These are phyloP conservation scores for Earliella scabrosa DNA, from an alignment of 1,284 basidiomycete species.

Conservation along the genomic window DNA sequence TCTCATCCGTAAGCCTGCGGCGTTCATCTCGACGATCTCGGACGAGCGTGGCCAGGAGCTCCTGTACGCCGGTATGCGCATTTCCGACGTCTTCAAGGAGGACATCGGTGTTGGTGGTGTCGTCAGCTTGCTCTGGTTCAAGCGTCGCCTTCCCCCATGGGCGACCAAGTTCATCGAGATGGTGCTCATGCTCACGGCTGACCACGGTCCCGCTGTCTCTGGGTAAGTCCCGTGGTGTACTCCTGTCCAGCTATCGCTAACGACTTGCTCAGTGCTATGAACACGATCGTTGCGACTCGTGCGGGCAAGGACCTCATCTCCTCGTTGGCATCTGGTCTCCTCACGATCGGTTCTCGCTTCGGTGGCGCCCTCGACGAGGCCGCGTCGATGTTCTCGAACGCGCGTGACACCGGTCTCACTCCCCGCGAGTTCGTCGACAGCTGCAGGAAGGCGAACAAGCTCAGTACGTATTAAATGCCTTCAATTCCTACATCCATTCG, in stretches of 20 bases:
- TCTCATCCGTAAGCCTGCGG: conserved; percentile 97
- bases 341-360: conserved; percentile 98
- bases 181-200: conserved; percentile 98
- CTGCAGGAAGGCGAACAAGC: conserved; percentile 94
- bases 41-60: conserved; percentile 99
- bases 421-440: conserved; percentile 98
- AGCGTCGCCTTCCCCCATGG: conserved; percentile 85
- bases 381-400: conserved; percentile 93
- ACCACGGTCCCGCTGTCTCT: conserved; percentile 97
- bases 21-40: conserved; percentile 99
- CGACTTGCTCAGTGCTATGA: conserved; percentile 83
- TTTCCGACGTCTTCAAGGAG: conserved; percentile 98
- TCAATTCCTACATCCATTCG: neutral
- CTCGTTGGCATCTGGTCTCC: conserved; percentile 92
- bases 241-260: neutral
- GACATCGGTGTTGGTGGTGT: conserved; percentile 98
- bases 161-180: conserved; percentile 99
- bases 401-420: conserved; percentile 89
- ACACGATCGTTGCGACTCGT: conserved; percentile 98
- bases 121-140: conserved; percentile 97
- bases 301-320: conserved; percentile 99
- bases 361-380: conserved; percentile 99
- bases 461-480: conserved; percentile 60
- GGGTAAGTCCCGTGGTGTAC: conserved; percentile 42
- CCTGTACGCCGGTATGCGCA: conserved; percentile 98